Conservation (phyloP, 1,284 basidiomycete genomes). For the Hymenochaete sp. region DNA sequence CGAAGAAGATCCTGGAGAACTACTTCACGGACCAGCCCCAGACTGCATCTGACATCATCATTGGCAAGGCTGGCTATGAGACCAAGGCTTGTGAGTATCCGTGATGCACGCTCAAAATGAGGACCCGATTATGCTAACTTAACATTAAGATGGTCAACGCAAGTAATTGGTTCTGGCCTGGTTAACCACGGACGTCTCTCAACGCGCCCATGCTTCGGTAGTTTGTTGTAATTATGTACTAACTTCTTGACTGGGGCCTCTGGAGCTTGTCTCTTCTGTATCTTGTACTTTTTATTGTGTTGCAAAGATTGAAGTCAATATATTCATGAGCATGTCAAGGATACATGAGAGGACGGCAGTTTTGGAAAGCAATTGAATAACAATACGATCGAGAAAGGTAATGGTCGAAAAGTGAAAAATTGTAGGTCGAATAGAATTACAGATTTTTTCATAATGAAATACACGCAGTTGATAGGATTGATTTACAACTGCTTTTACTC, state of each 20-base stretch:
- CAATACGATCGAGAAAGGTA: conserved; percentile 7
- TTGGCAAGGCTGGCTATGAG: conserved; percentile 56
- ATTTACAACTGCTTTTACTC: conserved; percentile 4
- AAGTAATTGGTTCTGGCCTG: conserved; percentile 7
- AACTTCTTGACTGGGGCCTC: no score
- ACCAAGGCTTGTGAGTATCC: conserved; percentile 53
- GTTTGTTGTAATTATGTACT: neutral
- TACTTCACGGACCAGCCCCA: conserved; percentile 66
- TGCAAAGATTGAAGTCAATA: neutral
- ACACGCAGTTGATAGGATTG: neutral
- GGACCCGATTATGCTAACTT: neutral
- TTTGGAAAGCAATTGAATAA: neutral
- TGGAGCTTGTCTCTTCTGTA: no score
- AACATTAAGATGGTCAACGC: conserved; percentile 36
- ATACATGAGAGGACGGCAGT: neutral
- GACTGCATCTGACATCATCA: conserved; percentile 75
- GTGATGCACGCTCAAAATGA: neutral
- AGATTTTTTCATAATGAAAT: neutral
- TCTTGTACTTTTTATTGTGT: no score
- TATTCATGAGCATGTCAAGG: neutral
- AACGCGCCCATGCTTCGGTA: neutral
- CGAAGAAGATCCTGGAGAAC: conserved; percentile 73
- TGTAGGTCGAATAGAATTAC: neutral
- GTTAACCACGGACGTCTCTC: neutral
- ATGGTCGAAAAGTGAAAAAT: neutral